Base-by-base conservation (phyloP, 2,329 filamentous ascomycete species). In the Ascochyta lentis region DNA sequence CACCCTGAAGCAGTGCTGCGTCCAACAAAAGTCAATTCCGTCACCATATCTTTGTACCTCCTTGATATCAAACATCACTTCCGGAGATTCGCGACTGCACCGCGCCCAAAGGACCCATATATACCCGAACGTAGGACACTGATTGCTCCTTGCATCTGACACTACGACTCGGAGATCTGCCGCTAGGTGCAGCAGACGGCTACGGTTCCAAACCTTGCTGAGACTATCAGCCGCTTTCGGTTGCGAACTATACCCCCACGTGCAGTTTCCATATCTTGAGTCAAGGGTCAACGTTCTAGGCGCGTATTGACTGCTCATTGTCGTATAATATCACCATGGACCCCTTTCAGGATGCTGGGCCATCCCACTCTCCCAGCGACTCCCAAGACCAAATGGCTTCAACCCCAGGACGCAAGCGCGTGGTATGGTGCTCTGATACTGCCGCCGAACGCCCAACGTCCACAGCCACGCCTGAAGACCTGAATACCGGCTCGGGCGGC, bases 351-450 rank as follows among this genome's bases (percentile, higher is more conserved):
- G 58, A 65, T 58, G 44, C 52, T 24, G 58, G 58, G 15, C 43
- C 60, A 33, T 66, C 63, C 26, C 57, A 59, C 41, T 56, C 60
- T 46, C 57, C 58, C 26, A 59, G 33, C 40, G 54, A 59, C 39
- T 44, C 58, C 23, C 67, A 71, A 39, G 69, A 67, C 37, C 63
- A 62, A 23, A 71, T 73, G 70, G 55, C 65, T 44, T 55, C 67
- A 19, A 61, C 67, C 42, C 57, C 64, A 40, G 65, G 66, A 13
- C 66, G 67, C 16, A 76, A 76, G 57, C 69, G 70, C 39, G 73
- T 76, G 43, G 73, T 72, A 34, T 76, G 73, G 57, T 70, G 63
- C 23, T 50, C 66, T 38, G 68, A 68, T 41, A 53, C 60, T 19
- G 46, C 56, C 38, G 54, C 50, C 38, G 54, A 51, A 19, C 54